Evolutionary conservation across 805 yeast species (phyloP), one percentile per base, ranked within the genome.

Genomic region (Candida sakaeoensis): DNA sequence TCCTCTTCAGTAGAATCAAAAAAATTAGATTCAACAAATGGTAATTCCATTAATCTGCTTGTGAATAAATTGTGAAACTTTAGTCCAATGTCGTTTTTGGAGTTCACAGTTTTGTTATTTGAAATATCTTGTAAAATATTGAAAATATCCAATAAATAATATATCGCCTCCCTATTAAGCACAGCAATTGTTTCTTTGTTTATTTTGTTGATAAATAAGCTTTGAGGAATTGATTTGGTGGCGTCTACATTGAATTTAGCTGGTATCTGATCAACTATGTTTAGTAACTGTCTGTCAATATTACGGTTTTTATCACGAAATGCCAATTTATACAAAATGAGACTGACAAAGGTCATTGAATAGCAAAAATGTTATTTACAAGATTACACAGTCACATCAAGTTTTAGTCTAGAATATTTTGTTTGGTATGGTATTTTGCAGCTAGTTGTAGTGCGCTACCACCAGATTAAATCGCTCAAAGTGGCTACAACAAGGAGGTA

Each of bases 11-110:
- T 8, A 19, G 7, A 4, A 10, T 27, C 13, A 17, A 36, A 36
- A 9, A n/a, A 4, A 9, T 36, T 36, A 7, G 19, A 18, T 8
- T 27, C 10, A 5, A 36, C 19, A 27, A 15, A 36, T 22, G 25
- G 33, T 15, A 36, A 27, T 2, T 36, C 26, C 2, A 22, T 9
- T 6, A 16, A 14, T 36, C 26, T 18, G 6, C 12, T 13, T 3
- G 25, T 26, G 15, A 36, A 27, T 23, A 16, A 17, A 18, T 36
- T 36, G 14, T 36, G 39, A 27, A 36, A 36, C 10, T 36, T 30
- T 27, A 36, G 21, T 27, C 19, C 17, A 8, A 26, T 19, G 13
- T 28, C 39, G 7, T 36, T 33, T 14, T 18, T 21, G 14, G 28
- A 36, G 8, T 14, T 12, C 8, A 15, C 25, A 4, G 14, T 3